Evolutionary conservation across 1,284 basidiomycete species (phyloP), one percentile per base, ranked within the genome.

Genomic region (Afroboletus lepidellus): DNA sequence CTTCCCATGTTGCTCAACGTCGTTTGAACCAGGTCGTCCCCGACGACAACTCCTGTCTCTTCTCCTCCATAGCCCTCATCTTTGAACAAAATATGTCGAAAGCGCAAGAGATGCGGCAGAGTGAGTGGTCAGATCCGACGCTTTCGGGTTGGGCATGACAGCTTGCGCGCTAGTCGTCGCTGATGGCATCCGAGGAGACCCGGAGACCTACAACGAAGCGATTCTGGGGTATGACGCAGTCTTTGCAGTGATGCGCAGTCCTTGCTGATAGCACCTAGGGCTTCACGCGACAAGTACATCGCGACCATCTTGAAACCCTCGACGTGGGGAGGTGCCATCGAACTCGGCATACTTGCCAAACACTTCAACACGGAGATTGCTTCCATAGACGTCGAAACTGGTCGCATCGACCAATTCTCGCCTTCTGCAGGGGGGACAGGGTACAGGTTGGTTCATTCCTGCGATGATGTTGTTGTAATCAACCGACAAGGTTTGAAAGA

Each of bases 281-380:
- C 84, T 64, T 74, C 88, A 4, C 82, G 85, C 7, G 78, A 85
- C 15, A 77, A 83, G 43, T 98, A 98, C 68, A 89, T 94, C 58
- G 61, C 76, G 6, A 88, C 87, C 6, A 97, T 98, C 55, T 74
- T 84, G 39, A 86, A 86, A 44, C 83, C 90, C 1, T 74, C 81
- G 1, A 84, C 89, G 0, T 98, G 94, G 94, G 94, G 94, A 39
- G 95, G 94, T 15, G 94, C 94, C 2, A 96, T 97, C 64, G 92
- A 94, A 65, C 81, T 95, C 13, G 75, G 85, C 3, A 84, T 96
- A 58, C 84, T 97, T 54, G 84, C 94, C 1, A 73, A 82, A 12
- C 83, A 94, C 67, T 96, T 87, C 67, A 71, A 74, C 32, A 88
- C 90, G 1, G 94, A 96, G 70, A 96, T 98, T 42, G 82, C 84